Evolutionary conservation across 768 basidiomycete genomes (phyloP), one percentile per base, ranked within the genome.

Genomic region (Suillus luteus): DNA sequence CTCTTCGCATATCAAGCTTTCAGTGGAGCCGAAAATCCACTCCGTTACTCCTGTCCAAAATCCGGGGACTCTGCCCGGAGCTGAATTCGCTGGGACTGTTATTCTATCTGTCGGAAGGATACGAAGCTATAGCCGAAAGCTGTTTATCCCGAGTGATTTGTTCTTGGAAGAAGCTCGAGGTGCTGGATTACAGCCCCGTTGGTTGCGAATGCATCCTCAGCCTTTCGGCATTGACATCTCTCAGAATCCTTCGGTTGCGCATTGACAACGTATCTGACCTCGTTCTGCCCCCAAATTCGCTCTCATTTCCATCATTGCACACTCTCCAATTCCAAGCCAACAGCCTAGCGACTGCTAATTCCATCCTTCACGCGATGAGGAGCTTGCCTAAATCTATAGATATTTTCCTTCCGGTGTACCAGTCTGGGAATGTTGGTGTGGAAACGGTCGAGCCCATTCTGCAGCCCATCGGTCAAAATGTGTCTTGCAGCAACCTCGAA

Each of bases 121-220:
- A 22, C 0, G 37, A 24, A 57, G 24, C 55, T 27, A 15, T 27
- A 17, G 37, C 55, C 5, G 38, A 40, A 22, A 40, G 22, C 38
- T 58, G 24, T 10, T 15, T 58, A 40, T 41, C 55, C 10, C 55
- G 55, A 6, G 38, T 40, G 11, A 27, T 58, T 12, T 27, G 55
- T 22, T 58, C 37, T 24, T 57, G 55, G 55, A 24, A 40, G 15
- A 57, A 57, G 22, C 55, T 57, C 8, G 55, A 57, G 55, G 55
- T 24, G 8, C n/a, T 57, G 22, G 55, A 57, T 3, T 57, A 17
- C 37, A 38, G 14, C 9, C 55, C 55, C 9, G 15, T 24, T 14
- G 22, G 37, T 24, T 24, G 22, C 22, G 37, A 57, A 38, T 10
- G 37, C 22, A 38, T 57, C 24, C 37, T 38, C 22, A 38, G 9